Percentiles rank a stretch among this genome's conserved stretches.
Evolutionary conservation across 2,329 filamentous ascomycete genomes (phyloP).

Genomic region (Xylaria sp.): DNA sequence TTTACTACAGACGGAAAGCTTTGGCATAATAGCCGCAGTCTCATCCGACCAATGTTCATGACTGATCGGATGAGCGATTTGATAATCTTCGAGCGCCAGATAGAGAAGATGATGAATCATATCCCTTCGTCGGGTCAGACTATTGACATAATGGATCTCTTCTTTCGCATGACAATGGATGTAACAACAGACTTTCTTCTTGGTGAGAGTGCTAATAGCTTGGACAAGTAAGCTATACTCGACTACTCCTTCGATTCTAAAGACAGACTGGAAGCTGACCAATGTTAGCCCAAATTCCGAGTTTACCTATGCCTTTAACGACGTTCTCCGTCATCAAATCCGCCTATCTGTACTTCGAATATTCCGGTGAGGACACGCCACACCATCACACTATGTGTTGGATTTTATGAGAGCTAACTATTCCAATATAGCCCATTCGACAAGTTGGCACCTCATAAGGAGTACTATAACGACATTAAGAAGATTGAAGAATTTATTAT

Average conservation of each 20-base stretch:
- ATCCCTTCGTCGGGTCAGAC: slow-evolving; percentile 64
- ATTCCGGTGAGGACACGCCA: slow-evolving; percentile 28
- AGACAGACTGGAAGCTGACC: slow-evolving; percentile 27
- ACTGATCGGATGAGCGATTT: slow-evolving; percentile 59
- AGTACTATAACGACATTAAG: slow-evolving; percentile 68
- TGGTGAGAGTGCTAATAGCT: slow-evolving; percentile 63
- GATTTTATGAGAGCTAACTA: neutral
- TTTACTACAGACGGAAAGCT: slow-evolving; percentile 61
- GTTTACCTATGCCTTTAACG: slow-evolving; percentile 75
- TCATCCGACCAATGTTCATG: slow-evolving; percentile 56
- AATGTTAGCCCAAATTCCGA: slow-evolving; percentile 59
- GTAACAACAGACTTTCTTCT: slow-evolving; percentile 74
- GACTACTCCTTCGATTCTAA: neutral
- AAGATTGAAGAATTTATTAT: slow-evolving; percentile 75
- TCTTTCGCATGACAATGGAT: slow-evolving; percentile 73
- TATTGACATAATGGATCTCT: slow-evolving; percentile 70
- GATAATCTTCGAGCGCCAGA: slow-evolving; percentile 68
- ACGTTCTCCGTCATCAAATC: slow-evolving; percentile 73
- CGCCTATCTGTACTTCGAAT: slow-evolving; percentile 61
- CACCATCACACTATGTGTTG: neutral
- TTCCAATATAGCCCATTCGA: slow-evolving; percentile 63
- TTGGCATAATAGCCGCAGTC: slow-evolving; percentile 61
- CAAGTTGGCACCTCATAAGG: slow-evolving; percentile 63
- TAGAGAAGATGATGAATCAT: slow-evolving; percentile 64
- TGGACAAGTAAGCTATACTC: slow-evolving; percentile 52